A percentile compares a stretch with the other conserved stretches of the same genome.
Evolutionary conservation across 805 yeast species (phyloP).

Genomic region (Yamadazyma phyllophila): DNA sequence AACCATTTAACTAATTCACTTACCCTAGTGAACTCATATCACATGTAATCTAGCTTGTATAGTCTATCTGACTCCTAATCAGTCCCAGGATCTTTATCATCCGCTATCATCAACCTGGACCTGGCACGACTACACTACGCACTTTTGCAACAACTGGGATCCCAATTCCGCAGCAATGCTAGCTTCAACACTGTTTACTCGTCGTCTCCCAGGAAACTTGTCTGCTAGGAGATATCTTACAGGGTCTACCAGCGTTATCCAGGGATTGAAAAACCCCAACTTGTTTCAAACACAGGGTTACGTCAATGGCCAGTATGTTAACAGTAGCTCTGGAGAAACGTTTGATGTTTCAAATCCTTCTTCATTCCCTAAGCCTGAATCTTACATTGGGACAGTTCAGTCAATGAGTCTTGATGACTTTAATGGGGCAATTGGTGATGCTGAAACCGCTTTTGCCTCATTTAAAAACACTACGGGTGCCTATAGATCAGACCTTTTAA

Average conservation of each 20-base stretch:
- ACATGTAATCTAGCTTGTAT: too few species aligned
- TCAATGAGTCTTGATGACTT: constrained; percentile 50
- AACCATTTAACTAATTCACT: too few species aligned
- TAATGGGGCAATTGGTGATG: constrained; percentile 53
- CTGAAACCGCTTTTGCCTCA: constrained; percentile 49
- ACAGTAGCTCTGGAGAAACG: constrained; percentile 36
- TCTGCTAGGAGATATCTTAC: neutral
- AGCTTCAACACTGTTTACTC: neutral
- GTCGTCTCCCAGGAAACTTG: neutral
- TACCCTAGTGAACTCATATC: too few species aligned
- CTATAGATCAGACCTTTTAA: constrained; percentile 52
- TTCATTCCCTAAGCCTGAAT: constrained; percentile 32
- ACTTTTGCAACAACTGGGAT: constrained; percentile 5
- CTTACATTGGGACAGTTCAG: constrained; percentile 52
- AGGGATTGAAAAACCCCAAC: constrained; percentile 11
- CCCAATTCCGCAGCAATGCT: constrained; percentile 1
- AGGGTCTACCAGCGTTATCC: constrained; percentile 7
- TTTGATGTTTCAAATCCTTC: constrained; percentile 82
- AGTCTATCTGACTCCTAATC: too few species aligned
- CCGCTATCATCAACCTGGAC: too few species aligned
- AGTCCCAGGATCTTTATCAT: too few species aligned
- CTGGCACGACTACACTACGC: neutral
- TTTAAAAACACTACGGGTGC: constrained; percentile 58
- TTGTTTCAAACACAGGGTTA: constrained; percentile 48
- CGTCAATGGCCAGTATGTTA: constrained; percentile 75